Evolutionary conservation across 2,329 filamentous ascomycete genomes (phyloP), one percentile per base, ranked within the genome.

Genomic region (Arthrobotrys megalospora): DNA sequence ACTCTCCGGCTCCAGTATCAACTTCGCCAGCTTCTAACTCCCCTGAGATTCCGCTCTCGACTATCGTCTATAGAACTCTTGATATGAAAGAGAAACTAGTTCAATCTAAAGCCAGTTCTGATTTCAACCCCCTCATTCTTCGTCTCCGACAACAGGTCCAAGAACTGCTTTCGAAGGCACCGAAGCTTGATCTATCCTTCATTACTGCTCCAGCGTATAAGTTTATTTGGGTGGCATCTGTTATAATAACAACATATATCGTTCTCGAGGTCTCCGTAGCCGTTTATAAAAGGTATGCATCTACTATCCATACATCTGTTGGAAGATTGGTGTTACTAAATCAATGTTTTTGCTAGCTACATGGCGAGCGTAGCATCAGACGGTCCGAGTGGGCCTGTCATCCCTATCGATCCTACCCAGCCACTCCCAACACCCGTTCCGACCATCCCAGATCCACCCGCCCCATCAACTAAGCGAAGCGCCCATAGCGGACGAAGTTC

Each of bases 81-180:
- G 66, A 77, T 19, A 66, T 62, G 50, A 24, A 62, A 14, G 45
- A 41, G 3, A 66, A 66, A 21, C 14, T 21, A 4, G 38, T 50
- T 12, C 10, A 34, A 16, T 45, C 47, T 3, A 60, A 52, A 28
- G 55, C 32, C 14, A 45, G 45, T 58, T 19, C 67, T n/a, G 58
- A 60, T 41, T 77, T 70, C 41, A 77, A 71, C 41, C 73, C 66
- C 2, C 47, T 77, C 8, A 71, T 77, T 21, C 41, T 77, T 3
- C 58, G 60, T n/a, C 14, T 77, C 12, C 73, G 62, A 11, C 50
- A 62, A 16, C 66, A 65, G 14, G 12, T 64, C 10, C 45, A 76
- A 11, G 63, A 64, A 0, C 16, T 65, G 3, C 8, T 76, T 8
- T 24, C 47, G 2, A 58, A 60, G n/a, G 45, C 50, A 7, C 65